Evolutionary conservation across 169 alveolate genomes (phyloP), one percentile per base, ranked within the genome.

Genomic region (Pseudocohnilembus persalinus): DNA sequence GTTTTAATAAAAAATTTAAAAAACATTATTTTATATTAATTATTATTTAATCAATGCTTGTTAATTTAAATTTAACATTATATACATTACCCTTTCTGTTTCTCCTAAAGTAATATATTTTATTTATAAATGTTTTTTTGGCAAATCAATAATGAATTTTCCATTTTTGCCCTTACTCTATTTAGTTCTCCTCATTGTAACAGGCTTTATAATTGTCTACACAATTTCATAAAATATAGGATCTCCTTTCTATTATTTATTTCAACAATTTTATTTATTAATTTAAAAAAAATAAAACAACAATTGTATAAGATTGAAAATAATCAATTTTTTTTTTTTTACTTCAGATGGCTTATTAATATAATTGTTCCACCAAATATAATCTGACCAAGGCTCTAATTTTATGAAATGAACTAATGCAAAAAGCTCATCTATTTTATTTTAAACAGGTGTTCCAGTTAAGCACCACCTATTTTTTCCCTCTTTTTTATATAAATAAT

Each of bases 371-470:
- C 93, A 93, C 92, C 99, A 97, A 90, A 95, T 93, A 92, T 94
- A 95, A 91, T 95, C 97, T n/a, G 98, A 98, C 92, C 97, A 96
- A 30, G 97, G 98, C 84, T 96, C 96, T 82, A 97, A 96, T 93
- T 96, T 97, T 76, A 98, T 80, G 88, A 98, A 98, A 81, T 98
- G 95, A 32, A 99, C 91, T 73, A 99, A 93, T 79, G 98, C 92
- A 96, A 96, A 98, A 82, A 99, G 94, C 88, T 99, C 99, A 49
- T 98, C 98, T 27, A 99, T 96, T 35, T 99, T 93, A 92, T 99
- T 99, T 90, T 98, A 98, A 29, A 99, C 95, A 15, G 99, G 99
- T 0, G 99, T 99, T 31, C 99, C 99, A 25, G 99, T 97, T 83
- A 98, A 94, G 87, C 99, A 96, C 98, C 99, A 97, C 84, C 98